These are phyloP conservation scores for Leccinum obscurum DNA, from an alignment of 768 basidiomycete species.

Conservation along the genomic window DNA sequence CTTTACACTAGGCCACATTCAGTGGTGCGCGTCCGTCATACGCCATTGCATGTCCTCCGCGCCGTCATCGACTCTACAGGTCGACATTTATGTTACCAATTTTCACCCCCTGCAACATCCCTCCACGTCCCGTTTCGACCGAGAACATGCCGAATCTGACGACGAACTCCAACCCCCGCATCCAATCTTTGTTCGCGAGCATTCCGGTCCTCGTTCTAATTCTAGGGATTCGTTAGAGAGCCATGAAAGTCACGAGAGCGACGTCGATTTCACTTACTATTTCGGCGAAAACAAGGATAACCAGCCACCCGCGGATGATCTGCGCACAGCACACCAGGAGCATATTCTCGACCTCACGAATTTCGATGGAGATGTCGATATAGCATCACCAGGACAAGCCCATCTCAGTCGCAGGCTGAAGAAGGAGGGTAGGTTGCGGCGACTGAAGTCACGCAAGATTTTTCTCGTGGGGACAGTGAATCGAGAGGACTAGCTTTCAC, in stretches of 20 bases:
- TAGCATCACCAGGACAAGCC: constrained; percentile 55
- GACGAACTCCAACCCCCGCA: constrained; percentile 40
- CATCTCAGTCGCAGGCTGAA: constrained; percentile 51
- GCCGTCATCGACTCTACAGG: constrained; percentile 47
- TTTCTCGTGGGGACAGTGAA: constrained; percentile 13
- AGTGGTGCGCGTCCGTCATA: constrained; percentile 71
- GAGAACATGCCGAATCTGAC: background rate
- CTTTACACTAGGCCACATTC: constrained; percentile 58
- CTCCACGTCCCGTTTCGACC: constrained; percentile 1
- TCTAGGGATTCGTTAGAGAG: constrained; percentile 33
- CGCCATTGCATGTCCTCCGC: constrained; percentile 62
- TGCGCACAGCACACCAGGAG: constrained; percentile 43
- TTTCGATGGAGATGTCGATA: constrained; percentile 75
- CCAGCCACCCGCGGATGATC: constrained; percentile 31
- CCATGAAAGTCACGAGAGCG: constrained; percentile 32
- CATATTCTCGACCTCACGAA: constrained; percentile 68
- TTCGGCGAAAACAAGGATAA: constrained; percentile 34
- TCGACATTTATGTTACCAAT: constrained; percentile 77
- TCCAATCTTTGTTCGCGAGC: constrained; percentile 27
- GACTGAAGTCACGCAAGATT: constrained; percentile 43
- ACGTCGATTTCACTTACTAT: constrained; percentile 46
- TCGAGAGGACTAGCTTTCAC: constrained; percentile 11
- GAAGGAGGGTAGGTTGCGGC: constrained; percentile 61
- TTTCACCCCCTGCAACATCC: constrained; percentile 31
- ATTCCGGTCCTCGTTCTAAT: constrained; percentile 8